Evolutionary conservation across 768 basidiomycete genomes (phyloP), one percentile per base, ranked within the genome.

Genomic region (Suillus decipiens): DNA sequence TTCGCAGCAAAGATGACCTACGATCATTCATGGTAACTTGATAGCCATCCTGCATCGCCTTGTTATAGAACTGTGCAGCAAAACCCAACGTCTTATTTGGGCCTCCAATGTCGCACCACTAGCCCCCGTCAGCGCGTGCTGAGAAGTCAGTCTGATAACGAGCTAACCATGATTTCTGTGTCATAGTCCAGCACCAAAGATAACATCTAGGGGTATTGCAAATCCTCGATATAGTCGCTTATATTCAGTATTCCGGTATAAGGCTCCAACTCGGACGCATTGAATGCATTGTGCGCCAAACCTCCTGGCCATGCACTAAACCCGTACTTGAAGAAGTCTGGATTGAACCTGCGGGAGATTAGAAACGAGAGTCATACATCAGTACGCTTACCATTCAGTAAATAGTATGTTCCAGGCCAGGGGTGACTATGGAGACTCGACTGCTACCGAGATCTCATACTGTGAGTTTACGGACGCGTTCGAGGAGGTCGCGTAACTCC

Each of bases 21-120:
- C 79, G 77, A 43, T 81, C 77, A 58, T 81, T 80, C 73, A 79
- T 78, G 0, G 80, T 80, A 9, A 85, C 84, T 63, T 84, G 81
- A 37, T 80, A 73, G 2, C 82, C 81, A 57, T 67, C 67, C 55
- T 68, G 66, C 72, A 63, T 77, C 45, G 82, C 80, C 34, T 80
- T 63, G 50, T 82, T 81, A 63, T 83, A 84, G 64, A 74, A 84
- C 22, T 77, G 69, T 2, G 81, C 76, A 0, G 82, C 79, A 48
- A 84, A 80, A 11, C 80, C 78, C 0, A 77, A 68, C 3, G 79
- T 82, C 45, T 72, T 80, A 65, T 83, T 82, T 0, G 81, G 77
- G 11, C 82, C 82, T 14, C 81, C 86, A 10, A 86, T 86, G 64
- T 86, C 84, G 43, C 85, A 86, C 85, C 85, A 85, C 80, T 82